phyloP scores from a whole-genome alignment of 768 basidiomycete species.

The Russula lepida region DNA sequence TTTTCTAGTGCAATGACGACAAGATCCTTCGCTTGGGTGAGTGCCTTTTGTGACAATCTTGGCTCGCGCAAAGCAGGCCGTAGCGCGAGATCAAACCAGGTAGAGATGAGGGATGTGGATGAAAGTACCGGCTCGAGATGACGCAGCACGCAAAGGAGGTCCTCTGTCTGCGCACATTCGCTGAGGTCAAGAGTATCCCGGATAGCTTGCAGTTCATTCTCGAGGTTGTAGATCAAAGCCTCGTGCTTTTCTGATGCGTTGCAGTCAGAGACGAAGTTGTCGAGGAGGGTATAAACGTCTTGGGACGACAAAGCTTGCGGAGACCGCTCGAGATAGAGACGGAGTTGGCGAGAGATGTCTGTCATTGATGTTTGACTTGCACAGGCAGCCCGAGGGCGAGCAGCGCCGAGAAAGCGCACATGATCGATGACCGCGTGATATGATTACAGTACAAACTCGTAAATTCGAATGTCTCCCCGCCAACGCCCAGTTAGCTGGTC shows the following conservation, averaged over 20 bases:
- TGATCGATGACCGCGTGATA: background rate
- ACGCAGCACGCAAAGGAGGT: slow-evolving; percentile 58
- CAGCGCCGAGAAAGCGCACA: background rate
- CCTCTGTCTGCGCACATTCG: slow-evolving; percentile 50
- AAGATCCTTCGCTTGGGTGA: slow-evolving; percentile 64
- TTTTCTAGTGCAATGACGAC: slow-evolving; percentile 52
- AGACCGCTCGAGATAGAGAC: slow-evolving; percentile 46
- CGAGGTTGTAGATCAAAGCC: slow-evolving; percentile 40
- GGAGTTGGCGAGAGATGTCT: slow-evolving; percentile 43
- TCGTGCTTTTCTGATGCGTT: slow-evolving; percentile 40
- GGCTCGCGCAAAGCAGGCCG: slow-evolving; percentile 74
- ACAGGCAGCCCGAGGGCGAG: no score
- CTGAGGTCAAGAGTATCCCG: slow-evolving; percentile 57
- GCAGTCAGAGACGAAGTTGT: slow-evolving; percentile 48
- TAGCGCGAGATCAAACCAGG: slow-evolving; percentile 76
- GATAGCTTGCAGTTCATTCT: slow-evolving; percentile 59
- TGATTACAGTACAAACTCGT: background rate
- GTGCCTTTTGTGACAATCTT: slow-evolving; percentile 47
- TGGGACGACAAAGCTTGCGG: slow-evolving; percentile 43
- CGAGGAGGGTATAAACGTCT: slow-evolving; percentile 42
- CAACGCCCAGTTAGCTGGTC: background rate
- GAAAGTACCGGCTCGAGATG: slow-evolving; percentile 55
- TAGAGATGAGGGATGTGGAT: slow-evolving; percentile 57
- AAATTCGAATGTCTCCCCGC: background rate
- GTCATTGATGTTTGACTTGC: slow-evolving; percentile 24